Evolutionary conservation across 2,329 filamentous ascomycete genomes (phyloP), one percentile per base, ranked within the genome.

Genomic region (Neofusicoccum ribis): DNA sequence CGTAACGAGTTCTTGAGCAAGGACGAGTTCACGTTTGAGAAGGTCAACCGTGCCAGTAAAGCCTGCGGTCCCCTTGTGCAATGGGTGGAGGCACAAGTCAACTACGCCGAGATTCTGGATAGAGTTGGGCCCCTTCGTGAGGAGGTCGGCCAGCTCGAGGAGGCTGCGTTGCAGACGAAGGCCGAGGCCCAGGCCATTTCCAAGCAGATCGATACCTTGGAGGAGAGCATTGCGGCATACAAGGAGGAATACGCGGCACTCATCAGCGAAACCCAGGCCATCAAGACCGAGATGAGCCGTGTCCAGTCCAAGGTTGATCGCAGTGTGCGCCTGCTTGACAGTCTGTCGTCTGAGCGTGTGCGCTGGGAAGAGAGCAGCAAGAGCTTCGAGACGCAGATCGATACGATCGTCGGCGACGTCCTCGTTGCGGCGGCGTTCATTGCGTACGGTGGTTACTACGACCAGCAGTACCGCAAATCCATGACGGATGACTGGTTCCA

Each of bases 401-500:
- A 91, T 77, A 99, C 95, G 2, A 88, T 99, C 61, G 92, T 99
- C 43, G 95, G 95, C 67, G 95, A 99, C 74, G 94, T 97, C 58
- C 85, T 99, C 67, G 90, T 97, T 59, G 95, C 95, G n/a, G 92
- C 96, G 5, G 96, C 94, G 8, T 98, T 98, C 85, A 84, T 99
- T 68, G 95, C 96, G 14, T 99, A 99, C 79, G 92, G 91, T 74
- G 95, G 95, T 79, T 89, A 98, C 59, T 99, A 97, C 76, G 95
- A 99, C 76, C 96, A 99, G 76, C 95, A 95, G 67, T 98, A 97
- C 87, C 89, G 95, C 74, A 97, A 97, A 81, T 89, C 90, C 8
- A 97, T 99, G 93, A 88, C 95, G 79, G 95, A 99, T 70, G 95
- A 99, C 77, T 99, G 95, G 95, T 85, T 95, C 67, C 89, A 96